phyloP scores from a whole-genome alignment of 2,329 filamentous ascomycete species.

The Plectosphaerella cucumerina region DNA sequence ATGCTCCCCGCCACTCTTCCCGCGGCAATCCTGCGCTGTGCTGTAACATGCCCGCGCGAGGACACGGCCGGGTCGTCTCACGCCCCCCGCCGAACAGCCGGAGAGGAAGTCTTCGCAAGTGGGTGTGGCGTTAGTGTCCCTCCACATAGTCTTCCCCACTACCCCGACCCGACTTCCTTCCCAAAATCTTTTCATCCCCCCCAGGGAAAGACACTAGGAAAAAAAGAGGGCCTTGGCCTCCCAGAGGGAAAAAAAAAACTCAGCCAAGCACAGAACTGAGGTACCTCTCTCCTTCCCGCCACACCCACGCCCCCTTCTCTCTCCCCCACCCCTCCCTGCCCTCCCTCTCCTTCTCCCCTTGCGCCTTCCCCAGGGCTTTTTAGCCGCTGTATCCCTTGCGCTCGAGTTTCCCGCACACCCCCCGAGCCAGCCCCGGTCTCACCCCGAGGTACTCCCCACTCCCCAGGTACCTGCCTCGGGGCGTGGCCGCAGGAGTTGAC shows the following conservation, averaged over 20 bases:
- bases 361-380: background rate
- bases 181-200: background rate
- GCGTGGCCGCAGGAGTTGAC: background rate
- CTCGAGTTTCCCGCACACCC: background rate
- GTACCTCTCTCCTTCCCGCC: background rate
- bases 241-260: slow-evolving; percentile 2
- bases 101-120: too few species aligned
- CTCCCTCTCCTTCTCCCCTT: too few species aligned
- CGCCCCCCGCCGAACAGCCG: background rate
- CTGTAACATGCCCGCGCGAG: too few species aligned
- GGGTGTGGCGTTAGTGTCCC: background rate
- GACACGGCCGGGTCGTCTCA: too few species aligned
- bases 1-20: background rate
- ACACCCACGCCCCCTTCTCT: background rate
- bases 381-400: slow-evolving; percentile 1
- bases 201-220: background rate
- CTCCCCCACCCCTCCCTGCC: background rate
- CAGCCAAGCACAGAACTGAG: background rate
- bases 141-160: slow-evolving; percentile 1
- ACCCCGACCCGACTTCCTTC: slow-evolving; percentile 3
- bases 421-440: slow-evolving; percentile 1
- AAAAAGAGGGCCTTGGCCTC: background rate
- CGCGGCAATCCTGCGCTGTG: background rate
- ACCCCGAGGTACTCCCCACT: slow-evolving; percentile 7
- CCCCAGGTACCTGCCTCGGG: slow-evolving; percentile 5